A percentile compares a stretch with the other conserved stretches of the same genome.
Conservation (phyloP, 129 eudicot genomes). For the Logfia minima region DNA sequence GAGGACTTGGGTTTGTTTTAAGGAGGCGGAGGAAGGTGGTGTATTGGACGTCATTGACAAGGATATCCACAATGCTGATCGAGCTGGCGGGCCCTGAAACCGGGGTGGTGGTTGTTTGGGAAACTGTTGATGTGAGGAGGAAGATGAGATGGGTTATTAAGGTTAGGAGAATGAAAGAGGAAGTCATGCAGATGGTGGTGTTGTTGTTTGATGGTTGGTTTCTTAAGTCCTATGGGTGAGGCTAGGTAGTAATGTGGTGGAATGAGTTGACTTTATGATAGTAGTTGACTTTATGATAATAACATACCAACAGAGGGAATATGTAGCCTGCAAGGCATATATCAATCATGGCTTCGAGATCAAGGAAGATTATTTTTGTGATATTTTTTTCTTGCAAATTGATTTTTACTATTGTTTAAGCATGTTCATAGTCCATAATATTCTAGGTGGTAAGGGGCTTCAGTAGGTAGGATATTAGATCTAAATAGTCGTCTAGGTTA, state of each 20-base stretch:
- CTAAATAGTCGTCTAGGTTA: neutral
- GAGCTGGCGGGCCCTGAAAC: slow-evolving; percentile 61
- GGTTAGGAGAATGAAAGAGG: slow-evolving; percentile 22
- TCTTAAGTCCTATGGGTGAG: neutral
- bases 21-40: slow-evolving; percentile 50
- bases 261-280: neutral
- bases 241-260: neutral
- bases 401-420: neutral
- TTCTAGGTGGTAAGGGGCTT: neutral
- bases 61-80: slow-evolving; percentile 55
- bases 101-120: slow-evolving; percentile 48
- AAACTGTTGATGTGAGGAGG: slow-evolving; percentile 24
- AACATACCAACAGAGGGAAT: neutral
- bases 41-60: slow-evolving; percentile 51
- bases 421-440: neutral
- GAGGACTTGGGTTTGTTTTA: slow-evolving; percentile 44
- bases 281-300: neutral
- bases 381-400: neutral
- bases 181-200: slow-evolving; percentile 25
- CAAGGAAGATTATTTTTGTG: neutral
- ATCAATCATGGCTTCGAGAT: neutral
- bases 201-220: slow-evolving; percentile 14
- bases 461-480: neutral
- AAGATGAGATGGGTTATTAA: slow-evolving; percentile 34
- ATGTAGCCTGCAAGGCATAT: neutral